Base-by-base conservation (phyloP, 441 rosid genomes). In the Metrosideros polymorpha region DNA sequence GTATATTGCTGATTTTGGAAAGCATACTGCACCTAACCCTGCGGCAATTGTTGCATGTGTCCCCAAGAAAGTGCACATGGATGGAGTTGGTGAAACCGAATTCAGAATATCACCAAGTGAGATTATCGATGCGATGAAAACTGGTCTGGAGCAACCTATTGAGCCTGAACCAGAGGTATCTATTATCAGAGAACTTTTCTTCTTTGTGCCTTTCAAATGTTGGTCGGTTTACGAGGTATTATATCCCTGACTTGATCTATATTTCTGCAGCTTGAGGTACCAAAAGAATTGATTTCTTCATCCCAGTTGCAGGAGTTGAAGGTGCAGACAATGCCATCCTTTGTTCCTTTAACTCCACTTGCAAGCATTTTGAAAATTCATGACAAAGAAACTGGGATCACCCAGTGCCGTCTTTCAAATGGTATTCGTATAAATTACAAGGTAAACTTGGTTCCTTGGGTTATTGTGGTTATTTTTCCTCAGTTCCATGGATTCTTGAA, bases 1-100 rank as follows among this genome's bases (percentile, higher is more conserved):
- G 90, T 98, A 93, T 87, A 93, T 98, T 89, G 94, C 99, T 61
- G 99, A 97, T 92, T 97, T 95, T 91, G 99, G 99, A 87, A 98
- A 91, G 89, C 94, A 98, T 83, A 90, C 95, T 85, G 96, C 99
- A 86, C 99, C 99, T 30, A 90, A 92, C 89, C 99, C 99, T 85
- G 99, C 99, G 52, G 99, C 99, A 86, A 94, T 98, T 87, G 99
- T 98, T 94, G 99, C 99, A 83, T 98, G 99, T 91, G 97, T 97
- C 87, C 99, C 99, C 55, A 92, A 93, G 85, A 96, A 93, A 85
- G 95, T 97, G 90, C 98, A 98, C 84, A 87, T 93, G 86, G 99
- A 97, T 87, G 98, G 94, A 85, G 87, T 91, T 77, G 97, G 98
- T 87, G 99, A 98, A 93, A 92, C 94, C 49, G 99, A 97, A 87